Conservation (phyloP, 495 filamentous ascomycete species). For the Sphaerosporella brunnea region DNA sequence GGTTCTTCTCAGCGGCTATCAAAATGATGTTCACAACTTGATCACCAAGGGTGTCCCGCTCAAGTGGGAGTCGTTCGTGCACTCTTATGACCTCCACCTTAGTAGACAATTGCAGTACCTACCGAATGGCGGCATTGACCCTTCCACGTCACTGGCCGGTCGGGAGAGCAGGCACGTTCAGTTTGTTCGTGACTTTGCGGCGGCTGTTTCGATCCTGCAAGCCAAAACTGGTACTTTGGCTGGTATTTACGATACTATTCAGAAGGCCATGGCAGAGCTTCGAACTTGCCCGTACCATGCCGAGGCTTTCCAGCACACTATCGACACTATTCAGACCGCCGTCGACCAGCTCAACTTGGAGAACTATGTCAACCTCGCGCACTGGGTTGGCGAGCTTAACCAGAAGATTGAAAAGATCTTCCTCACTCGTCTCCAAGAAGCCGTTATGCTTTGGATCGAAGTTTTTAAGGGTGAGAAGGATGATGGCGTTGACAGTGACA, state of each 20-base stretch:
- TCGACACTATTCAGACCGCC: conserved; percentile 68
- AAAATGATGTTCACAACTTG: conserved; percentile 66
- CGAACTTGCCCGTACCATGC: conserved; percentile 66
- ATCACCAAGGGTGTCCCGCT: conserved; percentile 72
- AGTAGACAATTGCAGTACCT: conserved; percentile 43
- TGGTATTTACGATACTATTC: conserved; percentile 62
- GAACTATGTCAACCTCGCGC: conserved; percentile 75
- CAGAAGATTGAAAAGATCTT: conserved; percentile 60
- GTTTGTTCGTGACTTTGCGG: conserved; percentile 83
- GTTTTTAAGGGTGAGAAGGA: conserved; percentile 51
- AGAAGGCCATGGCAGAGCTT: conserved; percentile 67
- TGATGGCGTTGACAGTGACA: conserved; percentile 30
- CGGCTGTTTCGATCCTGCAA: conserved; percentile 67
- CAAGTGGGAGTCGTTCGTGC: conserved; percentile 92
- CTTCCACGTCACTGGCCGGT: conserved; percentile 34
- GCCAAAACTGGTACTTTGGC: conserved; percentile 61
- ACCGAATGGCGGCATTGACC: conserved; percentile 43
- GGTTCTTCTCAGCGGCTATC: conserved; percentile 72
- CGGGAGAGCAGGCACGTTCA: conserved; percentile 86
- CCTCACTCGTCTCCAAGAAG: conserved; percentile 55
- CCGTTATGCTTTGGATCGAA: conserved; percentile 66
- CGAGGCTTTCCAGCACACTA: conserved; percentile 53
- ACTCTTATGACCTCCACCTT: conserved; percentile 81
- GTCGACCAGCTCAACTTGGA: conserved; percentile 93
- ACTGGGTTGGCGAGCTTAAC: conserved; percentile 80